A percentile compares a stretch with the other conserved stretches of the same genome.
Conservation (phyloP, 2,329 filamentous ascomycete species). For the Alternaria sp. region DNA sequence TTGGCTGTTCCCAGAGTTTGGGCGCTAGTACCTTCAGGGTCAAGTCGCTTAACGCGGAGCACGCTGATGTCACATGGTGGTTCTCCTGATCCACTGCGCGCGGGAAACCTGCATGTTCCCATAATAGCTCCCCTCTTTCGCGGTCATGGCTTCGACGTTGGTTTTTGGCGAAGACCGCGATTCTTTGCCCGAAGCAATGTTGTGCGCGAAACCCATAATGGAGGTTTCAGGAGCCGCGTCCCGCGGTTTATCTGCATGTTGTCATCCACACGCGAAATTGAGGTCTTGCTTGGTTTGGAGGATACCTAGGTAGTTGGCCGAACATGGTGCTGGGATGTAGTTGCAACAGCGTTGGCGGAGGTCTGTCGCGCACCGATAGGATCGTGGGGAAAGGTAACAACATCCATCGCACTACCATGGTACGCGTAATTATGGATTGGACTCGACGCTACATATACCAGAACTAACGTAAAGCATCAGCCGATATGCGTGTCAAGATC, state of each 20-base stretch:
- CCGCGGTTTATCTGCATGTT: not conserved
- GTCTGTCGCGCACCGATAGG: not conserved
- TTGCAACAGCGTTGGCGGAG: not conserved
- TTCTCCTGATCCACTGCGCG: not conserved
- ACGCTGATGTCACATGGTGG: slow-evolving; percentile 9
- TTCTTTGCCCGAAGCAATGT: not conserved
- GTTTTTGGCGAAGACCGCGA: not conserved
- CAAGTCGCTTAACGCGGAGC: slow-evolving; percentile 18
- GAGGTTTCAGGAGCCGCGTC: not conserved
- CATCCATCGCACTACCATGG: not conserved
- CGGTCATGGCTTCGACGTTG: not conserved
- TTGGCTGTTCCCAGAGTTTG: slow-evolving; percentile 1
- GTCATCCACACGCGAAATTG: not conserved
- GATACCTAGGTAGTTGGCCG: not conserved
- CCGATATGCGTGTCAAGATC: not conserved
- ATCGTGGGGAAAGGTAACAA: not conserved
- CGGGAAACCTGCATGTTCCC: not conserved
- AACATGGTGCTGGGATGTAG: not conserved
- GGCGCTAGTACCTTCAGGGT: slow-evolving; percentile 13
- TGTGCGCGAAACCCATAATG: not conserved
- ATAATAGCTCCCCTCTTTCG: not conserved
- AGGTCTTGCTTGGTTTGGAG: not conserved
- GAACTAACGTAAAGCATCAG: not conserved
- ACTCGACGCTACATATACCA: not conserved
- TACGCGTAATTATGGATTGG: not conserved